phyloP scores from a whole-genome alignment of 23 red algal genomes.

The Cyanidiococcus yangmingshanensis region DNA sequence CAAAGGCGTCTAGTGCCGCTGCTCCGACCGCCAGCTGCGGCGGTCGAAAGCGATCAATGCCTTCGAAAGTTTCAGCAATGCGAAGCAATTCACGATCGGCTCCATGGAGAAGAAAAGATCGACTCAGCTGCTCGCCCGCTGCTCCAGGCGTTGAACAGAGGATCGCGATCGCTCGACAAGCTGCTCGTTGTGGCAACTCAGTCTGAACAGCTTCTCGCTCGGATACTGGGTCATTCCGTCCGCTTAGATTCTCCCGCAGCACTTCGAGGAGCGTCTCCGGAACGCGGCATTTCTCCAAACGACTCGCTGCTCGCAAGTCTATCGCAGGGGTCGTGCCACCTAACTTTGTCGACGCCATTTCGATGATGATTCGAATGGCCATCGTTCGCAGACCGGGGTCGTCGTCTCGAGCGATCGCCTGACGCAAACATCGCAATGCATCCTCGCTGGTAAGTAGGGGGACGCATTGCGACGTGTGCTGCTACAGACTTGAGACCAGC shows the following conservation, averaged over 20 bases:
- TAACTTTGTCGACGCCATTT: background rate
- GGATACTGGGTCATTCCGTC: background rate
- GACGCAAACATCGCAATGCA: background rate
- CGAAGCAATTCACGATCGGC: conserved; percentile 13
- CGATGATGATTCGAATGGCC: background rate
- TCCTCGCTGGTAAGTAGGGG: conserved; percentile 1
- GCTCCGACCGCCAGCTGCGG: background rate
- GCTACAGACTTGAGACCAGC: background rate
- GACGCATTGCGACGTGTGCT: background rate
- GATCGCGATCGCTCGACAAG: background rate
- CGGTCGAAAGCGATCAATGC: conserved; percentile 6
- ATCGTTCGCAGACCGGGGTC: background rate
- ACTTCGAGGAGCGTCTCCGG: conserved; percentile 2
- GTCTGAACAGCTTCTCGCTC: background rate
- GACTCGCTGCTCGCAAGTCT: background rate
- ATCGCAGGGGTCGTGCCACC: background rate
- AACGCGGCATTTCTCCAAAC: conserved; percentile 5
- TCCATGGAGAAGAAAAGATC: background rate
- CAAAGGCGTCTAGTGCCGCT: conserved; percentile 6
- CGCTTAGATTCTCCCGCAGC: conserved; percentile 5
- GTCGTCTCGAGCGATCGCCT: background rate
- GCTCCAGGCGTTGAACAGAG: background rate
- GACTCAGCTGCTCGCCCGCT: background rate
- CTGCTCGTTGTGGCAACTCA: background rate
- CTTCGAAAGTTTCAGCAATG: conserved; percentile 11